Evolutionary conservation across 2,329 filamentous ascomycete genomes (phyloP), one percentile per base, ranked within the genome.

Genomic region (Penicillium sp.): DNA sequence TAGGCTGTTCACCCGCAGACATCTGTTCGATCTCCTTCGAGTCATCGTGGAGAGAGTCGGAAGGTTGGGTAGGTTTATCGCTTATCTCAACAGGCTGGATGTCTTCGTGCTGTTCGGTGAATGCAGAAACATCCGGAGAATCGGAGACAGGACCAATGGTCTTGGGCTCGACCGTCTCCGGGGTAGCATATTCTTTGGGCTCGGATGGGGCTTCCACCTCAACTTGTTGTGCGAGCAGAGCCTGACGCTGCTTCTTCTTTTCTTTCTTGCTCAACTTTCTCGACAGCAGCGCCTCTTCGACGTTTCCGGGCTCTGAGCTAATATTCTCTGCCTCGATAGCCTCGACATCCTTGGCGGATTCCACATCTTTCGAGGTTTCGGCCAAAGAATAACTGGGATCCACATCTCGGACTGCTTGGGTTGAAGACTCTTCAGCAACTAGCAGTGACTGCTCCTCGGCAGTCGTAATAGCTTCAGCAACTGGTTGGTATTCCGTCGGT

Each of bases 251-350:
- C 56, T 69, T 68, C 54, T 71, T 66, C 56, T 64, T 70, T 36
- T 70, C 61, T 35, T 71, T 72, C 52, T 72, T 71, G 59, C 63
- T 69, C 54, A 63, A 50, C 35, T 70, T 68, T 39, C 59, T 65
- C 18, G 59, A 58, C 7, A 60, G 27, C 1, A 50, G 33, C 6
- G 57, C 31, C 13, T 52, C 33, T 39, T 65, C 62, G 13, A 46
- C 6, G 14, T 56, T 36, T 35, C 60, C 62, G 4, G 50, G 16
- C 4, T 61, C 41, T 5, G 50, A 33, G 16, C 36, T 37, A 47
- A 53, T 16, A 14, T n/a, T 24, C 33, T 54, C 53, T 18, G 51
- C 57, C 14, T 60, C 44, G 11, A 24, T 46, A 22, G 56, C 18
- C 16, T 61, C 50, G 22, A 37, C 10, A 6, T 54, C 52, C 19